Conservation (phyloP, 2,329 filamentous ascomycete genomes). For the Penicillium sp. region DNA sequence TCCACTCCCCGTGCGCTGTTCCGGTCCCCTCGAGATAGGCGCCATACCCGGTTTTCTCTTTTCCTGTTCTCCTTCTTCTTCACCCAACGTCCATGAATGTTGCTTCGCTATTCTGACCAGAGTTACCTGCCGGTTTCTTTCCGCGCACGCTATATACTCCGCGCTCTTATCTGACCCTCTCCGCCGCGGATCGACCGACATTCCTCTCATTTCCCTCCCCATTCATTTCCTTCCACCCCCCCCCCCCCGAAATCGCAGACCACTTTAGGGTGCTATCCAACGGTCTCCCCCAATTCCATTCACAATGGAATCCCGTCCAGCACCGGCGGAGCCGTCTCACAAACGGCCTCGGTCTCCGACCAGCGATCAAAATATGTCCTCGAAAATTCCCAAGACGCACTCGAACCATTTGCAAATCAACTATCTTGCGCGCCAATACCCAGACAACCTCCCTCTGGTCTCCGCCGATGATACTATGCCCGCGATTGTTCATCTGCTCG, state of each 20-base stretch:
- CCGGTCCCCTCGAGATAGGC: neutral
- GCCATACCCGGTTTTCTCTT: neutral
- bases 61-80: conserved; percentile 3
- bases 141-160: conserved; percentile 6
- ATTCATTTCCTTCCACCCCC: neutral
- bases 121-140: conserved; percentile 8
- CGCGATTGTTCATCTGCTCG: conserved; percentile 69
- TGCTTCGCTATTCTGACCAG: neutral
- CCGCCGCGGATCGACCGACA: neutral
- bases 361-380: conserved; percentile 40
- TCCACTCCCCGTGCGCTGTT: conserved; percentile 13
- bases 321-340: conserved; percentile 39
- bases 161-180: conserved; percentile 2
- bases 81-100: conserved; percentile 15
- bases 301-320: conserved; percentile 36
- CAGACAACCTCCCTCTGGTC: conserved; percentile 62
- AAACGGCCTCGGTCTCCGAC: conserved; percentile 50
- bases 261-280: neutral
- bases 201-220: neutral
- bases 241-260: neutral
- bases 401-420: conserved; percentile 66
- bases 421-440: conserved; percentile 63
- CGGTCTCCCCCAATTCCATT: neutral
- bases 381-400: conserved; percentile 55
- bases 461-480: conserved; percentile 68